Evolutionary conservation across 2,329 filamentous ascomycete genomes (phyloP).

Genomic region (Drechmeria coniospora): DNA sequence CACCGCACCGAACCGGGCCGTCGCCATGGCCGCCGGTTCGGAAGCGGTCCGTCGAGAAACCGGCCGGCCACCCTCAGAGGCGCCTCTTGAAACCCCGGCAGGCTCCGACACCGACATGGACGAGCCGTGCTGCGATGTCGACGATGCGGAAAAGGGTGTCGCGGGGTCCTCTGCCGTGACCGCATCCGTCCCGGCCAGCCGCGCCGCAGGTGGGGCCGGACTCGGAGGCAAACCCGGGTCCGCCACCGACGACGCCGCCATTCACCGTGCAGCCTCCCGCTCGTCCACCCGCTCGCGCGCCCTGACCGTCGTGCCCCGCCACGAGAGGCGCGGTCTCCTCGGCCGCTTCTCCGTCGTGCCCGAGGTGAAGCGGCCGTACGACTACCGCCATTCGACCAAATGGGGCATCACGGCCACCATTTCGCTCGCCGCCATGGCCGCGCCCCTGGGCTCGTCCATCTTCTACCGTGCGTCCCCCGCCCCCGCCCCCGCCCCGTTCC

Average conservation of each 20-base stretch:
- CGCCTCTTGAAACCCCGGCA: too few species aligned
- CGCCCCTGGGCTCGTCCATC: constrained; percentile 72
- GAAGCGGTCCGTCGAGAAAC: too few species aligned
- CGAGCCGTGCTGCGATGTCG: too few species aligned
- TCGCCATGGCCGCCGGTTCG: too few species aligned
- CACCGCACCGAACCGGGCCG: too few species aligned
- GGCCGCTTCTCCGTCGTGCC: constrained; percentile 56
- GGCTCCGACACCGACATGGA: too few species aligned
- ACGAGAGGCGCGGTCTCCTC: constrained; percentile 53
- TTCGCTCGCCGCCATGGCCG: constrained; percentile 59
- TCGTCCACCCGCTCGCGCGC: constrained; percentile 24
- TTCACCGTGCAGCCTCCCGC: constrained; percentile 13
- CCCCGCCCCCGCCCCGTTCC: background rate
- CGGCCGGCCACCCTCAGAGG: too few species aligned
- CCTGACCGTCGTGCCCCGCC: constrained; percentile 24
- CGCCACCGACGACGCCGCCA: background rate
- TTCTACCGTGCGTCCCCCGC: constrained; percentile 51
- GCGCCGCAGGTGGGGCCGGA: too few species aligned
- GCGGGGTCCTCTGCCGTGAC: too few species aligned
- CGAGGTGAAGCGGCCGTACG: constrained; percentile 61
- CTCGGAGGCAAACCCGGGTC: background rate
- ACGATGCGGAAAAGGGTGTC: too few species aligned
- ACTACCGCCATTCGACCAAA: constrained; percentile 61
- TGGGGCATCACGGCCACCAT: constrained; percentile 73
- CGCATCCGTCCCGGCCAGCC: too few species aligned